Conservation (phyloP, 139 green algal genomes). For the Tetradesmus lagerheimii region DNA sequence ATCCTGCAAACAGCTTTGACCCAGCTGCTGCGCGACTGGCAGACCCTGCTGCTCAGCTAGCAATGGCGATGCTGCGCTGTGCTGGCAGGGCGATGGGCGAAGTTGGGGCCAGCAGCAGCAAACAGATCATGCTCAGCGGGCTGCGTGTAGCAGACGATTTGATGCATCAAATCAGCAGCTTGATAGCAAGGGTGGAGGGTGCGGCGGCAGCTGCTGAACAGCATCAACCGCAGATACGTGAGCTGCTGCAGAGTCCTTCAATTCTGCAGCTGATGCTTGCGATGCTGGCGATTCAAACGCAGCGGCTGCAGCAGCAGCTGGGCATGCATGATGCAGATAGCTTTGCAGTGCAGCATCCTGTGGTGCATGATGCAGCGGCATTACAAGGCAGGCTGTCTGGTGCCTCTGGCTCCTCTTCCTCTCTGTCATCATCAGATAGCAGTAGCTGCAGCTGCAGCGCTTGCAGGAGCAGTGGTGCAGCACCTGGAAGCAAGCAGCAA, state of each 20-base stretch:
- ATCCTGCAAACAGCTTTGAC: neutral
- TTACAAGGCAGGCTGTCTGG: neutral
- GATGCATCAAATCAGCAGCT: slow-evolving; percentile 5
- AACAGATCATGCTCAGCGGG: neutral
- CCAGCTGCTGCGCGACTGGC: slow-evolving; percentile 1
- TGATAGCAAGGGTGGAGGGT: neutral
- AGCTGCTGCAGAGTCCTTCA: slow-evolving; percentile 21
- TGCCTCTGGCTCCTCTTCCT: neutral
- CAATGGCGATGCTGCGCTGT: slow-evolving; percentile 15
- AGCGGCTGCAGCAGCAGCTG: neutral
- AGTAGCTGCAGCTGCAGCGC: neutral
- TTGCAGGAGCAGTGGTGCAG: neutral
- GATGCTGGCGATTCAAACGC: slow-evolving; percentile 2
- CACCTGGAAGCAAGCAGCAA: neutral
- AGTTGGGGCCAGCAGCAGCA: neutral
- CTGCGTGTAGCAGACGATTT: neutral
- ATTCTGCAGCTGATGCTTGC: slow-evolving; percentile 18
- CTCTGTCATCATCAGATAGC: neutral
- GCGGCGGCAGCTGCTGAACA: neutral
- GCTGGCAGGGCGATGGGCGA: slow-evolving; percentile 7
- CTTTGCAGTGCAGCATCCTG: neutral
- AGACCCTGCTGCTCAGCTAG: slow-evolving; percentile 30
- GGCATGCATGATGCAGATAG: neutral
- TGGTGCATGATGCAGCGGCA: neutral
- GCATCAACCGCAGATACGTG: neutral